Evolutionary conservation across 192 early-diverging fungal species (phyloP).

Genomic region (Bifiguratus adelaidae): DNA sequence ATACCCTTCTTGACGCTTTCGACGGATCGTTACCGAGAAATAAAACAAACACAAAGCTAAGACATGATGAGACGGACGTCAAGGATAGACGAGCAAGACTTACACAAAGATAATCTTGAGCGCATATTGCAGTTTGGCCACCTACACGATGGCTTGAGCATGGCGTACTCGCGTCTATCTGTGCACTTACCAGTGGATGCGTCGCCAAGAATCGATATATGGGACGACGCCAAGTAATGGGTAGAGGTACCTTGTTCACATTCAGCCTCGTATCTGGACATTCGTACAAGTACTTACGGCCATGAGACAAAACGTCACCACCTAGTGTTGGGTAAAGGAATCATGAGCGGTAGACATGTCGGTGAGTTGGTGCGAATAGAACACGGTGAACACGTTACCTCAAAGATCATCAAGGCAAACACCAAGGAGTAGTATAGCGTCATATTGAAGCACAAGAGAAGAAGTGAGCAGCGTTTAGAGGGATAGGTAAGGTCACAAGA

Average conservation of each 20-base stretch:
- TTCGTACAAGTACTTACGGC: too few relatives aligned
- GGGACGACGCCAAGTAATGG: slow-evolving; percentile 28
- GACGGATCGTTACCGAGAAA: slow-evolving; percentile 37
- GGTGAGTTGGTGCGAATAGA: too few relatives aligned
- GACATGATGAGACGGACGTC: not conserved
- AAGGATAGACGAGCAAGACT: slow-evolving; percentile 2
- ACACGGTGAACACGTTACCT: not conserved
- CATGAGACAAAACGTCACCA: not conserved
- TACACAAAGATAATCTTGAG: slow-evolving; percentile 42
- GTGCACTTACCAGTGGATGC: slow-evolving; percentile 20
- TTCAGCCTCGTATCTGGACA: too few relatives aligned
- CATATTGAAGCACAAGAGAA: too few relatives aligned
- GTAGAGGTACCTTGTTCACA: slow-evolving; percentile 45
- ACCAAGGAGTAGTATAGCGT: not conserved
- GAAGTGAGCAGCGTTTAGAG: too few relatives aligned
- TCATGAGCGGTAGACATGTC: not conserved
- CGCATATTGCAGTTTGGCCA: slow-evolving; percentile 17
- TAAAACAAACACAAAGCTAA: slow-evolving; percentile 40
- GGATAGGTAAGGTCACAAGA: too few relatives aligned
- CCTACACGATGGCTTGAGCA: too few relatives aligned
- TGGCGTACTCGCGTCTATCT: not conserved
- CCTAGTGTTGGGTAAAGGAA: not conserved
- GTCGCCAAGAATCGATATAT: slow-evolving; percentile 28
- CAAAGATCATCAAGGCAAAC: not conserved
- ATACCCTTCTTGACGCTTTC: too few relatives aligned